Evolutionary conservation across 78 protist species (phyloP), one percentile per base, ranked within the genome.

Genomic region (Capsaspora owczarzaki): DNA sequence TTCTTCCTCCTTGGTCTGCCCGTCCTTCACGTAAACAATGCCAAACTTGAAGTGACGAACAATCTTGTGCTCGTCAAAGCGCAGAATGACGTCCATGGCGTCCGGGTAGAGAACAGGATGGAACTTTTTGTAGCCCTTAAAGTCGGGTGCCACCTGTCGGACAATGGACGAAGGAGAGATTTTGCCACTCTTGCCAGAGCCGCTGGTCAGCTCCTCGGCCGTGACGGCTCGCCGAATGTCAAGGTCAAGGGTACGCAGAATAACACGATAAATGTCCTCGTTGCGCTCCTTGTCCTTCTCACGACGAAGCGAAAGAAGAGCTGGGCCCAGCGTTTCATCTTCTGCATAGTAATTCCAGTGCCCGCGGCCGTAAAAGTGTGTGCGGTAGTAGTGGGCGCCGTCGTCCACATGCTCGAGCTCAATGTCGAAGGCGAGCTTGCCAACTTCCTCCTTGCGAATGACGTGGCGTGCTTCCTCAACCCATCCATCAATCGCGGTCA

Each of bases 41-140:
- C 84, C 84, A 33, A 80, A 80, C 38, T 80, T 80, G 84, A 70
- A 80, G 33, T 56, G 66, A 6, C 66, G 66, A 16, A 56, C 66
- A 56, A 56, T 56, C 35, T 29, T 29, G 66, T 56, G 12, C n/a
- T 56, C 66, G 66, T 56, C 66, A 29, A 25, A 56, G 10, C 25
- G 12, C 4, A 56, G 25, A 10, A 56, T 56, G 66, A 10, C 10
- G 25, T 56, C 66, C 10, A 29, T 25, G 33, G 14, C 20, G n/a
- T 56, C 66, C 20, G 66, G 33, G 66, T 56, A 29, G 66, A 56
- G 25, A 6, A 10, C 20, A 16, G 66, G 66, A 16, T 25, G 66
- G 33, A 16, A 56, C 66, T 29, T 16, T 29, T 56, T 29, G 8
- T 25, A 16, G 33, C 33, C 66, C 10, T 29, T 25, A 16, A 29